Base-by-base conservation (phyloP, 1,284 basidiomycete species). In the Inonotus obliquus region DNA sequence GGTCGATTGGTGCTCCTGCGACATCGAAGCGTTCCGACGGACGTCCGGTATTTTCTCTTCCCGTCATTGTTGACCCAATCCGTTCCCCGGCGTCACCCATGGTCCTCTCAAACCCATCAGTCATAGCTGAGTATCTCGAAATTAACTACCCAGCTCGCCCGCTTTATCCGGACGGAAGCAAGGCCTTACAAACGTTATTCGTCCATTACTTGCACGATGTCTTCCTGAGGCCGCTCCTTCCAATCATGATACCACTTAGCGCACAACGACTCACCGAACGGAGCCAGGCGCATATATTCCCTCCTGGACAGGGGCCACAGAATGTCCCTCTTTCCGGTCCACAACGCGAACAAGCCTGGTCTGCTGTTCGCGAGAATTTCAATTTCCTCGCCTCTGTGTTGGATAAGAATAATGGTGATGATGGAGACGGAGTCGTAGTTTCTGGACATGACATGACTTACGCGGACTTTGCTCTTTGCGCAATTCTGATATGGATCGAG, bases 111-210 rank as follows among this genome's bases (percentile, higher is more conserved):
- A 82, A 85, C 61, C 75, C 79, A 13, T 83, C 81, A 68, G 73
- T 70, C 58, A 90, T 90, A 61, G 84, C 84, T 2, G 87, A 89
- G 66, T 88, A 88, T 67, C 79, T 89, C n/a, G 87, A 89, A 67
- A 72, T 75, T 11, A 73, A 79, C 1, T 88, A 87, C 66, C 87
- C 87, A 1, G 85, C 85, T 0, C 81, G 86, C 3, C 82, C 85
- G 0, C 78, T 89, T 9, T 83, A 85, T 65, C 87, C 87, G 0
- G 83, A 86, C 47, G 87, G 87, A 11, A 79, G 86, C 0, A 79
- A 83, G 6, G 85, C 86, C 0, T 71, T 89, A 49, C 87, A 89
- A 64, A 76, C 79, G 2, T 75, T 87, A 25, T 89, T 88, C 68
- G 87, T 86, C 7, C 84, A 88, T 68, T 86, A 85, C 70, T 75